Percentiles rank a stretch among this genome's conserved stretches.
Conservation (phyloP, 331 rosid species). For the Quercus phellos region DNA sequence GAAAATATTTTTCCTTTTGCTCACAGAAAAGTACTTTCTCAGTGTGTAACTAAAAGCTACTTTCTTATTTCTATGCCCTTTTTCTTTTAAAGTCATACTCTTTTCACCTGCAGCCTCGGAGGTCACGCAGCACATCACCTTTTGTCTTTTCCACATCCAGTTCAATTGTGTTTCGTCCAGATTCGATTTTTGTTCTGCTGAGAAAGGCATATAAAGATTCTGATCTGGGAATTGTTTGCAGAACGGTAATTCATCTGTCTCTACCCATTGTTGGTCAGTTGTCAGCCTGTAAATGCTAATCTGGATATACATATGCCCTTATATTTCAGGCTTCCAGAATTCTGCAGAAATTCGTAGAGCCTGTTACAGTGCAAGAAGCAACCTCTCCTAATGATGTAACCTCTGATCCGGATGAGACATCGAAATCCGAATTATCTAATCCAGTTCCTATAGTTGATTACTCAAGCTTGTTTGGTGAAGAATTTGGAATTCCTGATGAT, state of each 20-base stretch:
- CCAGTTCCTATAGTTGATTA: conserved; percentile 54
- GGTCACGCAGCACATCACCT: conserved; percentile 63
- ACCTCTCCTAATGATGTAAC: conserved; percentile 44
- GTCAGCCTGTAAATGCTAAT: conserved; percentile 16
- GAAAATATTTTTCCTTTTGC: neutral
- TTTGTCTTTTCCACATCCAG: conserved; percentile 51
- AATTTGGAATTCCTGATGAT: conserved; percentile 63
- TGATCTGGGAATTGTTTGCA: conserved; percentile 73
- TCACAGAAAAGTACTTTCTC: neutral
- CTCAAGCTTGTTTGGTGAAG: conserved; percentile 82
- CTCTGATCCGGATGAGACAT: conserved; percentile 43
- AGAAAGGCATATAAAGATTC: conserved; percentile 84
- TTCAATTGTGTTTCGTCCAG: conserved; percentile 67
- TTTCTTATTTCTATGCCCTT: neutral
- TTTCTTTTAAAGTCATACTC: neutral
- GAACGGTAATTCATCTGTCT: conserved; percentile 53
- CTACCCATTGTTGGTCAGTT: conserved; percentile 12
- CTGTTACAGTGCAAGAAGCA: conserved; percentile 45
- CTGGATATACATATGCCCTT: conserved; percentile 15
- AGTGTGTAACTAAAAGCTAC: neutral
- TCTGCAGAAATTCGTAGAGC: conserved; percentile 65
- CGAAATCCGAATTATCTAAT: conserved; percentile 43
- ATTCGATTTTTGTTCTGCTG: conserved; percentile 69
- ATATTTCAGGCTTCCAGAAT: conserved; percentile 72
- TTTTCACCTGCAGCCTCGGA: conserved; percentile 65